These are phyloP conservation scores for Litchi chinensis DNA, from an alignment of 345 rosid genomes.

Conservation along the genomic window DNA sequence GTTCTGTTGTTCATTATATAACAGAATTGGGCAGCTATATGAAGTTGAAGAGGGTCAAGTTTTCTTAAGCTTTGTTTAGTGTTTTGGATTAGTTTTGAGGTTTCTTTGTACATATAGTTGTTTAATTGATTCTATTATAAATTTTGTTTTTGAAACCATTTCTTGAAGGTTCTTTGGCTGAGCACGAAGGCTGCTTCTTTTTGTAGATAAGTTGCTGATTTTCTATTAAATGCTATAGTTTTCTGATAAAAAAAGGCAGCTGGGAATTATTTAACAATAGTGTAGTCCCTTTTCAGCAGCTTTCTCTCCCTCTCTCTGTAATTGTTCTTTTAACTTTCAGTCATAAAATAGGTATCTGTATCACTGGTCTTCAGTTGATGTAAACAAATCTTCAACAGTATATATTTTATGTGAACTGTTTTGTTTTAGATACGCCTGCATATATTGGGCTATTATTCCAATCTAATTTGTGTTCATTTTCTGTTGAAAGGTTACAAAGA, in stretches of 20 bases:
- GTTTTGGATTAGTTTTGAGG: no score
- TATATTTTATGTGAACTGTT: background rate
- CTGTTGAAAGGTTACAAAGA: conserved; percentile 75
- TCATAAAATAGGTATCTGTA: background rate
- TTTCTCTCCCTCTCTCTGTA: background rate
- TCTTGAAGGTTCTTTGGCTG: background rate
- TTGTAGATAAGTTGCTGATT: background rate
- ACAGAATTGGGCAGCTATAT: no score
- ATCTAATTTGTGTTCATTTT: conserved; percentile 18
- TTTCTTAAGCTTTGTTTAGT: no score
- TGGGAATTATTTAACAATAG: background rate
- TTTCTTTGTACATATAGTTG: background rate
- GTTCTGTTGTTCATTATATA: no score
- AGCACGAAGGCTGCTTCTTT: background rate
- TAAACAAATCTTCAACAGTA: background rate
- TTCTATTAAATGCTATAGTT: background rate
- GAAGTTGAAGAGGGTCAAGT: no score
- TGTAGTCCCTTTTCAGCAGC: background rate
- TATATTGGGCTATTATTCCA: background rate
- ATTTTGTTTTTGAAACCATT: no score
- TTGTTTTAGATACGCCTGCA: background rate
- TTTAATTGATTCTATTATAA: background rate
- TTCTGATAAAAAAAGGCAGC: background rate
- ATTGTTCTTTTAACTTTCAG: background rate
- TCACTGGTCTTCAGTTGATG: background rate